phyloP scores from a whole-genome alignment of 1,284 basidiomycete genomes.

The Heterobasidion annosum region DNA sequence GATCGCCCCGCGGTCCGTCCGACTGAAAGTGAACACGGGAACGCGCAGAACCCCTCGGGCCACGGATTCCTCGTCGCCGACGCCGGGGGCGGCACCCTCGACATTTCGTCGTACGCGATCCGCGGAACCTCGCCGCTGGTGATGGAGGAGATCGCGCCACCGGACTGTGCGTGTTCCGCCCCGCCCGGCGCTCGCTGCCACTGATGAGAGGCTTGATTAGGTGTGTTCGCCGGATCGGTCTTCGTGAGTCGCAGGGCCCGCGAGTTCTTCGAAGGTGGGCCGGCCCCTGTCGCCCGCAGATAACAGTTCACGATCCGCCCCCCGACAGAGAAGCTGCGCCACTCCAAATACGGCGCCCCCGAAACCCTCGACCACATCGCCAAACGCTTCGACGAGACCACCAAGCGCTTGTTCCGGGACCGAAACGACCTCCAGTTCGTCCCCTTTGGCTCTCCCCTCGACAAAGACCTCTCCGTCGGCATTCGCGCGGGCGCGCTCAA shows the following conservation, averaged over 20 bases:
- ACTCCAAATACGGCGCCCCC: slow-evolving; percentile 58
- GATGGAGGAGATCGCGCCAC: slow-evolving; percentile 73
- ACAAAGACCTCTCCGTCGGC: slow-evolving; percentile 60
- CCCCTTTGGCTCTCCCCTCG: slow-evolving; percentile 67
- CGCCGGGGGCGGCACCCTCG: slow-evolving; percentile 72
- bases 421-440: slow-evolving; percentile 60
- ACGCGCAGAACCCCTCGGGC: slow-evolving; percentile 50
- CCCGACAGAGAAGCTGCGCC: slow-evolving; percentile 51
- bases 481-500: slow-evolving; percentile 65
- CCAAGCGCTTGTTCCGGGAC: slow-evolving; percentile 67
- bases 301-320: neutral
- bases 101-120: slow-evolving; percentile 71
- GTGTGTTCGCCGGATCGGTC: slow-evolving; percentile 73
- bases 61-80: slow-evolving; percentile 72
- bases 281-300: neutral
- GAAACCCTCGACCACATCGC: slow-evolving; percentile 66
- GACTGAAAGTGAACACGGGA: neutral
- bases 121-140: slow-evolving; percentile 55
- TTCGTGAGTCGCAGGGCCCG: slow-evolving; percentile 68
- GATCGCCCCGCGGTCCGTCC: neutral
- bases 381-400: slow-evolving; percentile 71
- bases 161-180: slow-evolving; percentile 48
- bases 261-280: slow-evolving; percentile 53
- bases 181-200: slow-evolving; percentile 2
- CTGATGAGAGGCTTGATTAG: slow-evolving; percentile 19